Percentiles rank a stretch among this genome's conserved stretches.
These are phyloP conservation scores for Nakazawaea populi DNA, from an alignment of 805 yeast genomes.

Conservation along the genomic window DNA sequence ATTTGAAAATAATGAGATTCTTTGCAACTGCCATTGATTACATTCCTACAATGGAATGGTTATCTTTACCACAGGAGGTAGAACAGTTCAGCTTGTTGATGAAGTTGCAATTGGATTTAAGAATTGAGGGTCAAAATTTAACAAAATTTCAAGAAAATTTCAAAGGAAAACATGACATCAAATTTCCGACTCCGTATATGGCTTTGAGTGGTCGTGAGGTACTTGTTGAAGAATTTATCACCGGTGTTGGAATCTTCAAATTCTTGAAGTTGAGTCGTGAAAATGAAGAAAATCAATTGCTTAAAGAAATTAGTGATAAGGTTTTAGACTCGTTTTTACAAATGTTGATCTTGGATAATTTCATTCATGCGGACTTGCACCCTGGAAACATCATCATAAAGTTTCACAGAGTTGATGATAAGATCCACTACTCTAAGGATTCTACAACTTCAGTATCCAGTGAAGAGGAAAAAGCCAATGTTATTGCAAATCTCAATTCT, in stretches of 20 bases:
- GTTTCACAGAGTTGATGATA: conserved; percentile 46
- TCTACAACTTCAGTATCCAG: too few relatives aligned
- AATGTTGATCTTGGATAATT: conserved; percentile 90
- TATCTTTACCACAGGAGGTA: conserved; percentile 91
- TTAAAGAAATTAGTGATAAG: conserved; percentile 69
- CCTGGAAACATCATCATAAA: conserved; percentile 91
- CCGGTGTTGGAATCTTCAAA: conserved; percentile 77
- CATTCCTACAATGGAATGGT: conserved; percentile 97
- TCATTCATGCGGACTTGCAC: conserved; percentile 94
- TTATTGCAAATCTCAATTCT: conserved; percentile 34
- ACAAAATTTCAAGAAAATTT: conserved; percentile 68
- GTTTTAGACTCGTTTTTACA: conserved; percentile 88
- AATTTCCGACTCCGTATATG: conserved; percentile 75
- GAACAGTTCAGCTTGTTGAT: conserved; percentile 80
- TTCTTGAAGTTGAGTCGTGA: conserved; percentile 46
- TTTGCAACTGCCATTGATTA: conserved; percentile 66
- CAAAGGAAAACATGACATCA: conserved; percentile 48
- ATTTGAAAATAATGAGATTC: conserved; percentile 74
- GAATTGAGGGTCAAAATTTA: conserved; percentile 85
- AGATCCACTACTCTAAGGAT: conserved; percentile 21
- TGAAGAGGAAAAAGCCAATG: conserved; percentile 39
- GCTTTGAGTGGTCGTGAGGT: conserved; percentile 62
- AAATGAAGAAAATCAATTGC: conserved; percentile 42
- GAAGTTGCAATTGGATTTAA: conserved; percentile 81
- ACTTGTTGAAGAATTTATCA: conserved; percentile 78